Conservation (phyloP, 2,329 filamentous ascomycete genomes). For the Teratosphaeria viscida region DNA sequence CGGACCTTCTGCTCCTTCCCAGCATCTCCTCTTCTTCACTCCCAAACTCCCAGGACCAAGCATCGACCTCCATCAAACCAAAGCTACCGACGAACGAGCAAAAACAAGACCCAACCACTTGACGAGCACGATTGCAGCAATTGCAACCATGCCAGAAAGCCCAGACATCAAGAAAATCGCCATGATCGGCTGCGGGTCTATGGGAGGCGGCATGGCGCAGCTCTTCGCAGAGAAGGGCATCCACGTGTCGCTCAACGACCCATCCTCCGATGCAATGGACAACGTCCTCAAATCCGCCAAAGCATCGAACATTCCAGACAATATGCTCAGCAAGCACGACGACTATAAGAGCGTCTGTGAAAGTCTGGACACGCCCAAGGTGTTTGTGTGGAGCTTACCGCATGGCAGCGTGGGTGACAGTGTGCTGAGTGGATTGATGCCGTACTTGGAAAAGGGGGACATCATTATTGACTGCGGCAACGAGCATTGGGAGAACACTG, state of each 20-base stretch:
- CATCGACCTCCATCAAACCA: background rate
- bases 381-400: conserved; percentile 25
- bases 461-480: conserved; percentile 61
- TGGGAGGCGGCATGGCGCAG: conserved; percentile 51
- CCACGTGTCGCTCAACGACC: conserved; percentile 46
- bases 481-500: conserved; percentile 55
- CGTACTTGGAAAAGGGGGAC: conserved; percentile 48
- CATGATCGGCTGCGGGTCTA: conserved; percentile 49
- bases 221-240: conserved; percentile 48
- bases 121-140: background rate
- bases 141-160: conserved; percentile 6
- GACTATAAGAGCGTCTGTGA: conserved; percentile 34
- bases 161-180: conserved; percentile 34
- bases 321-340: conserved; percentile 30
- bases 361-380: conserved; percentile 28
- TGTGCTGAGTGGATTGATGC: conserved; percentile 37
- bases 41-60: background rate
- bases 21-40: background rate
- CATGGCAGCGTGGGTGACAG: conserved; percentile 35
- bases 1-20: background rate
- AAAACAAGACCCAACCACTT: background rate
- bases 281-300: conserved; percentile 31
- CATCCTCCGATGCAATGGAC: conserved; percentile 40
- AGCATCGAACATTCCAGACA: conserved; percentile 27
- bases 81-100: background rate